Conservation (phyloP, 2,329 filamentous ascomycete genomes). For the Drechslera avenae region DNA sequence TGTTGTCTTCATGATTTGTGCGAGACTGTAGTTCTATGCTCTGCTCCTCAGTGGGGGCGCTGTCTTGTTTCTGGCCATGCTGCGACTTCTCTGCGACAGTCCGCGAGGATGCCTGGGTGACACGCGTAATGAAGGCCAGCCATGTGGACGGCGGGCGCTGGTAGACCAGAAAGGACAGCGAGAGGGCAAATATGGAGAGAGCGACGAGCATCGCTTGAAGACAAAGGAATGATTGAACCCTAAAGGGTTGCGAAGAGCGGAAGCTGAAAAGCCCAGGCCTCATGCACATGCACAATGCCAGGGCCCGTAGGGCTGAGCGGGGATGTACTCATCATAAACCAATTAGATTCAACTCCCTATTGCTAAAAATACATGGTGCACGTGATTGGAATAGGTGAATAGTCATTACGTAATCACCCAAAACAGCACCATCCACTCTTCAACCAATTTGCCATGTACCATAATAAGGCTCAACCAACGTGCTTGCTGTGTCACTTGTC, state of each 20-base stretch:
- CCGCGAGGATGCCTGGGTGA: slow-evolving; percentile 14
- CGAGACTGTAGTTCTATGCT: slow-evolving; percentile 20
- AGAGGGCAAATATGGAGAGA: slow-evolving; percentile 45
- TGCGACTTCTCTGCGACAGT: slow-evolving; percentile 24
- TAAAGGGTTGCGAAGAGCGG: slow-evolving; percentile 15
- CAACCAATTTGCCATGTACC: background rate
- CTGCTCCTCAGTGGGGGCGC: slow-evolving; percentile 19
- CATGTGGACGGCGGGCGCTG: slow-evolving; percentile 46
- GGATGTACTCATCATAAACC: too few species aligned
- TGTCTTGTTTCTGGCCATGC: slow-evolving; percentile 14
- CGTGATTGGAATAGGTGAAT: too few species aligned
- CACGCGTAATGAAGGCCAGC: slow-evolving; percentile 27
- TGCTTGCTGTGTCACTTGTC: background rate
- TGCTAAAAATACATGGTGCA: too few species aligned
- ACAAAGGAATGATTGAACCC: slow-evolving; percentile 20
- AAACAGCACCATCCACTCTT: too few species aligned
- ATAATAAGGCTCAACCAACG: background rate
- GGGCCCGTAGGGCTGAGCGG: slow-evolving; percentile 22
- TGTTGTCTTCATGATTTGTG: slow-evolving; percentile 4
- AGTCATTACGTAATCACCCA: too few species aligned
- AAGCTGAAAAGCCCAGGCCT: slow-evolving; percentile 3
- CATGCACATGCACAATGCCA: slow-evolving; percentile 10
- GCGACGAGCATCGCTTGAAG: slow-evolving; percentile 46
- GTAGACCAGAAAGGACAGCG: slow-evolving; percentile 45
- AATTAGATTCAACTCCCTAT: too few species aligned